Evolutionary conservation across 176 grass and related monocot genomes (phyloP).

Genomic region (Lolium multiflorum): DNA sequence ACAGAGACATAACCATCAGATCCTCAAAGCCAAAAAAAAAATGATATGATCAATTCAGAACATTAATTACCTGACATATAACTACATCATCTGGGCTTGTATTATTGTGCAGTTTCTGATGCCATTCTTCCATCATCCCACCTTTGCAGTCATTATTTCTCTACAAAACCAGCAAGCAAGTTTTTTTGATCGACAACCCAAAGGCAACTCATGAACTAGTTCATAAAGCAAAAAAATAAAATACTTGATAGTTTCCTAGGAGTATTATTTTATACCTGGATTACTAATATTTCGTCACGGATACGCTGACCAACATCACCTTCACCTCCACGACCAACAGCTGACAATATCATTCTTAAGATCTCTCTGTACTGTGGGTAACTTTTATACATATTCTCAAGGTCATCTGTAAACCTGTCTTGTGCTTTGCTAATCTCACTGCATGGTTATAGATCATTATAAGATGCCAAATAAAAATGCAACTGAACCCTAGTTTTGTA

Average conservation of each 20-base stretch:
- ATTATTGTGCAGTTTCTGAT: slow-evolving; percentile 98
- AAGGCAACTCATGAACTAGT: slow-evolving; percentile 18
- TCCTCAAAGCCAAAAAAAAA: slow-evolving; percentile 30
- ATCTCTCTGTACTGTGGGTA: slow-evolving; percentile 86
- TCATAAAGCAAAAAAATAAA: slow-evolving; percentile 35
- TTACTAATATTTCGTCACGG: slow-evolving; percentile 99
- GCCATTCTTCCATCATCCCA: slow-evolving; percentile 99
- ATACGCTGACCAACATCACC: slow-evolving; percentile 99
- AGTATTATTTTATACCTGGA: slow-evolving; percentile 67
- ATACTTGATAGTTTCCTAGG: slow-evolving; percentile 33
- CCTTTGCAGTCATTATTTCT: slow-evolving; percentile 97
- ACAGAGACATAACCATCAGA: slow-evolving; percentile 49
- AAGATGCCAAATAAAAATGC: slow-evolving; percentile 23
- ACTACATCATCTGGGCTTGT: slow-evolving; percentile 99
- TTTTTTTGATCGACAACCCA: slow-evolving; percentile 19
- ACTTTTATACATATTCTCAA: slow-evolving; percentile 83
- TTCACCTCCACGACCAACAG: slow-evolving; percentile 97
- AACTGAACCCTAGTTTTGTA: background rate
- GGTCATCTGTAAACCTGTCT: slow-evolving; percentile 85
- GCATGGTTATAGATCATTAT: slow-evolving; percentile 42
- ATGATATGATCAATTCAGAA: slow-evolving; percentile 19
- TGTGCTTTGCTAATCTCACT: slow-evolving; percentile 99
- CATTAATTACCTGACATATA: slow-evolving; percentile 88
- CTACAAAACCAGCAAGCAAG: slow-evolving; percentile 52
- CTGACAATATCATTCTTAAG: slow-evolving; percentile 84